A percentile compares a stretch with the other conserved stretches of the same genome.
phyloP scores from a whole-genome alignment of 2,329 filamentous ascomycete species.

The Diplocarpon mali region DNA sequence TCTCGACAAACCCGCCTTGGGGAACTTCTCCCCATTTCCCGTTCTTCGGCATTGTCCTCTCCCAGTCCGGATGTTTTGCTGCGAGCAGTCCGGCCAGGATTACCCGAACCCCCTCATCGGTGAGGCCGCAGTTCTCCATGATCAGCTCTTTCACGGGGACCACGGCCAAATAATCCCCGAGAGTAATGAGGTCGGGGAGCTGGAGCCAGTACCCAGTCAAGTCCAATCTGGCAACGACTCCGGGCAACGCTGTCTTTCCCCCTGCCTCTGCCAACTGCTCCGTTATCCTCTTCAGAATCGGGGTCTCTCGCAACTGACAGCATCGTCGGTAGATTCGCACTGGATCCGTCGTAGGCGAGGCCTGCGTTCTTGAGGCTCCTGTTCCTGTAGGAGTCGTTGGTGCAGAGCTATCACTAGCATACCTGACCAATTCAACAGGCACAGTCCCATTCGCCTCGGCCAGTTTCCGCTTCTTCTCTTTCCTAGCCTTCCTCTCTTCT shows the following conservation, averaged over 20 bases:
- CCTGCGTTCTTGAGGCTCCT: conserved; percentile 40
- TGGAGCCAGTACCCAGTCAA: conserved; percentile 78
- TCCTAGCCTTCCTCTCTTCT: conserved; percentile 82
- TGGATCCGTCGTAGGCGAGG: conserved; percentile 77
- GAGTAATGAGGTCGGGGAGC: conserved; percentile 69
- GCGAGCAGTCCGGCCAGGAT: conserved; percentile 78
- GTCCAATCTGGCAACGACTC: conserved; percentile 74
- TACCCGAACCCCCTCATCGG: conserved; percentile 76
- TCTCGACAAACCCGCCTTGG: conserved; percentile 66
- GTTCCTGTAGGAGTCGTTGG: conserved; percentile 23
- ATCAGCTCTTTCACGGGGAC: conserved; percentile 82
- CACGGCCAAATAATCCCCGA: conserved; percentile 88
- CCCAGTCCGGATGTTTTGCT: conserved; percentile 54
- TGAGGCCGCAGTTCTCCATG: conserved; percentile 77
- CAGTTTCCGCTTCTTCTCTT: conserved; percentile 74
- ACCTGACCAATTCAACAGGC: conserved; percentile 70
- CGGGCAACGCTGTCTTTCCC: conserved; percentile 50
- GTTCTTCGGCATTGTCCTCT: conserved; percentile 14
- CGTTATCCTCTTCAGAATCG: conserved; percentile 82
- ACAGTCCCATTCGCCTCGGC: conserved; percentile 82
- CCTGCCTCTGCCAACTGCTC: conserved; percentile 69
- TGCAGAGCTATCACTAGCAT: conserved; percentile 47
- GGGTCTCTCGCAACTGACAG: conserved; percentile 86
- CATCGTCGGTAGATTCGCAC: conserved; percentile 87
- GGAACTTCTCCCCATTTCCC: conserved; percentile 18